These are phyloP conservation scores for Colletotrichum horii DNA, from an alignment of 2,329 filamentous ascomycete genomes.

Conservation along the genomic window DNA sequence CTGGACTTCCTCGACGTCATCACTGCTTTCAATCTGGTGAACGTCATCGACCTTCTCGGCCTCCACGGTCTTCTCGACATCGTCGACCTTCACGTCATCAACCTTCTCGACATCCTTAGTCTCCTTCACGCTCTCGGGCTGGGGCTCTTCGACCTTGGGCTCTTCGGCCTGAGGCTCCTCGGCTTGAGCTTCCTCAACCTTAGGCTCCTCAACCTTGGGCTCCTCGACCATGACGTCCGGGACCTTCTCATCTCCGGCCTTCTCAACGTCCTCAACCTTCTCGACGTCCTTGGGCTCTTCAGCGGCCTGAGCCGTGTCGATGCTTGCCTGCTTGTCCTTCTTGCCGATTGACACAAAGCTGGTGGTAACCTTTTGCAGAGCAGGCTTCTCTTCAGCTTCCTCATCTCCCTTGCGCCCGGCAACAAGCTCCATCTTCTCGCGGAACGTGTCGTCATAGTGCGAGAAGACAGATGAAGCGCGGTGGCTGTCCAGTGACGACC, in stretches of 20 bases:
- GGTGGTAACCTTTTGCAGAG: neutral
- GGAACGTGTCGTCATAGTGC: slow-evolving; percentile 16
- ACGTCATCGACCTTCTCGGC: neutral
- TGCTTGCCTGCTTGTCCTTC: neutral
- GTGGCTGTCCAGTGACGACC: slow-evolving; percentile 11
- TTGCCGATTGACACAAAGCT: neutral
- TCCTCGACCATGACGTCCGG: neutral
- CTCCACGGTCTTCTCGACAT: neutral
- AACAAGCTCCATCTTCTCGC: slow-evolving; percentile 18
- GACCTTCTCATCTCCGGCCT: neutral
- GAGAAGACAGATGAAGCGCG: slow-evolving; percentile 17
- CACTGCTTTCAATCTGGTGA: neutral
- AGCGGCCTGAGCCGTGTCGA: neutral
- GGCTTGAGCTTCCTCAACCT: neutral
- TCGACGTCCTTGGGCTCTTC: fast-evolving
- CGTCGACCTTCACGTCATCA: neutral
- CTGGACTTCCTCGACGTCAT: neutral
- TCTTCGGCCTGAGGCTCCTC: too few relatives aligned
- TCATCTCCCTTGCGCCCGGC: neutral
- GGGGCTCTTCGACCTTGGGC: neutral
- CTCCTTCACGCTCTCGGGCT: neutral
- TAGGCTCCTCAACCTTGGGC: fast-evolving
- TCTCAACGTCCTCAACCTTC: neutral
- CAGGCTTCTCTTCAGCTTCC: slow-evolving; percentile 1
- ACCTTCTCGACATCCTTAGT: neutral